Conservation (phyloP, 129 eudicot genomes). For the Centrapalus pauciflorus region DNA sequence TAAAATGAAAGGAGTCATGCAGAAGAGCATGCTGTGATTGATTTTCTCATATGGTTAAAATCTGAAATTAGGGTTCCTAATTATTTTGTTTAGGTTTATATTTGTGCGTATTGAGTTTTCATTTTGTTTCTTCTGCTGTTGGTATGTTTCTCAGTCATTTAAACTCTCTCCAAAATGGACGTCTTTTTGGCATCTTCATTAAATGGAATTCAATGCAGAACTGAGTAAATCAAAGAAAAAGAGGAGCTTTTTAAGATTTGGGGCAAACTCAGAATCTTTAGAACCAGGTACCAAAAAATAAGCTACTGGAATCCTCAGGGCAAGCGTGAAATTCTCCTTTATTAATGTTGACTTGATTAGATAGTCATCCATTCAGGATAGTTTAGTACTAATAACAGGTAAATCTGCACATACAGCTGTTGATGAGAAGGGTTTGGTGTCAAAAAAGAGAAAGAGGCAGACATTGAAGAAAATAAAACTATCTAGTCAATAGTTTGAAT, state of each 20-base stretch:
- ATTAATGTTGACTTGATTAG: neutral
- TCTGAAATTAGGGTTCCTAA: slow-evolving; percentile 26
- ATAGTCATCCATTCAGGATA: neutral
- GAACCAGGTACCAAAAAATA: neutral
- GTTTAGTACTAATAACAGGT: neutral
- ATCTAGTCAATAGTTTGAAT: neutral
- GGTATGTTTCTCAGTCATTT: neutral
- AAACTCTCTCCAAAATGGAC: neutral
- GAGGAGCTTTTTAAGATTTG: neutral
- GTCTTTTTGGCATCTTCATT: neutral
- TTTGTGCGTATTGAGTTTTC: neutral
- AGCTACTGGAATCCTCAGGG: neutral
- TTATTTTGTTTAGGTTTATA: neutral
- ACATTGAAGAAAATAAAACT: neutral
- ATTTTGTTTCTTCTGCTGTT: slow-evolving; percentile 17
- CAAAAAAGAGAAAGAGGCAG: neutral
- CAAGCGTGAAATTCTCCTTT: neutral
- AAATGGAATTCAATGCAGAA: neutral
- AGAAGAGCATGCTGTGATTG: neutral
- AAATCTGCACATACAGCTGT: neutral
- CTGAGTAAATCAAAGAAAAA: neutral
- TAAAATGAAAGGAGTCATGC: neutral
- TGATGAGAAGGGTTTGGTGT: neutral
- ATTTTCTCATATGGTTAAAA: neutral
- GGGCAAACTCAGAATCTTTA: neutral